Evolutionary conservation across 345 rosid species (phyloP), one percentile per base, ranked within the genome.

Genomic region (Rubroshorea leprosula): DNA sequence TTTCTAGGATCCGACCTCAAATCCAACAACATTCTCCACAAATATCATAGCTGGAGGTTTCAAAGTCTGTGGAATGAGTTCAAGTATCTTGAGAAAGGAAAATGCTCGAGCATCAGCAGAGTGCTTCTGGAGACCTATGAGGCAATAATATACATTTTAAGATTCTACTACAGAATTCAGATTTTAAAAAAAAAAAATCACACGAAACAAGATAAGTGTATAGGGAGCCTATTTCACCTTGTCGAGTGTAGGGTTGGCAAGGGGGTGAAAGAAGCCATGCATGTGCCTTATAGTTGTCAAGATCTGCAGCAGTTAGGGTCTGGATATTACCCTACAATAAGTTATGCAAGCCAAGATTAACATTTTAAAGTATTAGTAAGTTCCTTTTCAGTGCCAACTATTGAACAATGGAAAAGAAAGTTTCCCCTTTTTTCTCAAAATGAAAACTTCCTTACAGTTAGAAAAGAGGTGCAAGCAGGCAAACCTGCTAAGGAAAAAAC

Each of bases 181-280:
- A 10, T 13, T 44, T 44, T 15, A 45, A 46, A 54, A 2, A 29
- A 51, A 21, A 21, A 54, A 24, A 26, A 52, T 19, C 10, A 60
- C 10, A 43, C 23, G 0, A 44, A 20, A 44, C 27, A 18, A 6
- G 12, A 35, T 6, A 35, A 6, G 12, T 35, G 41, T 13, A 35
- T 35, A 35, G 41, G 41, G 12, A 35, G 7, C 5, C 7, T 35
- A 35, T 15, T 45, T 67, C 58, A 89, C 98, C 98, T 86, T 92
- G 98, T 60, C 95, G 78, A 48, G 98, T 92, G 72, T 89, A 92
- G 49, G 97, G 98, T 66, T 92, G 98, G 68, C 97, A 92, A 65
- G 98, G 98, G 64, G 97, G 98, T 22, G 95, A 92, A 76, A 92
- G 97, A 68, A 92, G 91, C 97, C 98, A 89, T 5, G 89, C 93